Evolutionary conservation across 139 green algal species (phyloP).

Genomic region (Ostreobium quekettii): DNA sequence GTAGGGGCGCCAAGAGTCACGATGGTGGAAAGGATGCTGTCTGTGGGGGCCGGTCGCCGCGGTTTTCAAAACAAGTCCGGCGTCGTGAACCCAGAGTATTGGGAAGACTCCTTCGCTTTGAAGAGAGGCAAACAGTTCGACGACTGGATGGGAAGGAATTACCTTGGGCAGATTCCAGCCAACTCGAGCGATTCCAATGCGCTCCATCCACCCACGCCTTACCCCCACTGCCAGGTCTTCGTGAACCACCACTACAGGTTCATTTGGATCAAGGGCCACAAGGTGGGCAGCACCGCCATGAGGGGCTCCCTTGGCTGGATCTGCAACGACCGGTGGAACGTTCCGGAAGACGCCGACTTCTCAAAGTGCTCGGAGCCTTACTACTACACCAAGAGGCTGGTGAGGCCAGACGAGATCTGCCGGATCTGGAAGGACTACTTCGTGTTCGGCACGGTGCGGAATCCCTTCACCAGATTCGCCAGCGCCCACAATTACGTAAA

Average conservation of each 20-base stretch:
- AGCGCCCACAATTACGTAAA: conserved; percentile 7
- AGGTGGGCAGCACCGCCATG: conserved; percentile 29
- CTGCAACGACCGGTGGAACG: conserved; percentile 19
- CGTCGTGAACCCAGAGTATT: conserved; percentile 9
- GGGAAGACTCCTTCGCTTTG: too few species aligned
- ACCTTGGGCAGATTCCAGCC: too few species aligned
- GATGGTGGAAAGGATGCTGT: not conserved
- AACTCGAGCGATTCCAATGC: too few species aligned
- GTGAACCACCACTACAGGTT: conserved; percentile 38
- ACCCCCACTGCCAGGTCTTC: conserved; percentile 31
- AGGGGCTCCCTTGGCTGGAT: conserved; percentile 24
- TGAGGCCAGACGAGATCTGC: conserved; percentile 1
- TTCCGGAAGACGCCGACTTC: conserved; percentile 19
- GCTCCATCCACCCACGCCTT: conserved; percentile 26
- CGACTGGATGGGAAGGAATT: too few species aligned
- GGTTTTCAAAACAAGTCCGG: conserved; percentile 19
- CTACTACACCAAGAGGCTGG: not conserved
- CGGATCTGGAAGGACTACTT: conserved; percentile 35
- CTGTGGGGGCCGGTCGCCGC: not conserved
- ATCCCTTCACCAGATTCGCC: conserved; percentile 21
- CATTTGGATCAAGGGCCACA: conserved; percentile 34
- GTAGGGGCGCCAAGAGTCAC: too few species aligned
- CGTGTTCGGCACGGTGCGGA: conserved; percentile 34
- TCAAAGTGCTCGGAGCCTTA: conserved; percentile 15
- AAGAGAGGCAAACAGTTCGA: too few species aligned